These are phyloP conservation scores for Alternaria angustiovoidea DNA, from an alignment of 2,329 filamentous ascomycete genomes.

Conservation along the genomic window DNA sequence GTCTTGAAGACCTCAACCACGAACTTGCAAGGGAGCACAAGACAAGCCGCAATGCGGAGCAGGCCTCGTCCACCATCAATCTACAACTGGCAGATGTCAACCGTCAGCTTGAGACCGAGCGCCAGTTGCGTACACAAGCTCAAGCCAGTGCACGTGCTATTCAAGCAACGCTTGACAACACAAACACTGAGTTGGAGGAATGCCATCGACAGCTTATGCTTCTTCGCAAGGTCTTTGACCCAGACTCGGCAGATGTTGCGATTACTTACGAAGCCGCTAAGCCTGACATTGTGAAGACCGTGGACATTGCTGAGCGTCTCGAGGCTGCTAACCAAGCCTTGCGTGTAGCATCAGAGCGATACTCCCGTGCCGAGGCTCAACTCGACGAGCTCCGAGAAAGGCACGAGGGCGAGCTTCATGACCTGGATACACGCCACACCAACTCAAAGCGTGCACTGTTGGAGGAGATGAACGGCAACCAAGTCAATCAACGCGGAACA, in stretches of 20 bases:
- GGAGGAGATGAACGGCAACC: conserved; percentile 87
- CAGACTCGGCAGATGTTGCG: conserved; percentile 71
- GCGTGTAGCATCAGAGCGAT: conserved; percentile 81
- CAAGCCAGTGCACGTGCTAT: conserved; percentile 85
- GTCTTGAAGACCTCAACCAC: conserved; percentile 89
- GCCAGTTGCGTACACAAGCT: conserved; percentile 83
- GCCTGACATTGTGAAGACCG: conserved; percentile 70
- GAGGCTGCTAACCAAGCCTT: conserved; percentile 90
- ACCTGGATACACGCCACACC: conserved; percentile 68
- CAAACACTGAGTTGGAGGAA: conserved; percentile 81
- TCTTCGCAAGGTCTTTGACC: conserved; percentile 87
- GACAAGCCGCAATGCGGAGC: conserved; percentile 87
- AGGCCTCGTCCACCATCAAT: conserved; percentile 79
- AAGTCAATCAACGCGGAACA: conserved; percentile 72
- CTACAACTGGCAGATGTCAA: conserved; percentile 89
- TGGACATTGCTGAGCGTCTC: conserved; percentile 84
- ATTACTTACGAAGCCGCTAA: conserved; percentile 73
- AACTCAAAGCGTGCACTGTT: conserved; percentile 76
- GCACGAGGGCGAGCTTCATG: conserved; percentile 74
- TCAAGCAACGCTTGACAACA: conserved; percentile 78
- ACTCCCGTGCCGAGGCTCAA: conserved; percentile 82
- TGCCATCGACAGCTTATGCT: conserved; percentile 80
- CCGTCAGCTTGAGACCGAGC: conserved; percentile 87
- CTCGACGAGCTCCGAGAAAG: conserved; percentile 78
- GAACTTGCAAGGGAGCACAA: conserved; percentile 91